Conservation (phyloP, 129 eudicot species). For the Artemisia annua region DNA sequence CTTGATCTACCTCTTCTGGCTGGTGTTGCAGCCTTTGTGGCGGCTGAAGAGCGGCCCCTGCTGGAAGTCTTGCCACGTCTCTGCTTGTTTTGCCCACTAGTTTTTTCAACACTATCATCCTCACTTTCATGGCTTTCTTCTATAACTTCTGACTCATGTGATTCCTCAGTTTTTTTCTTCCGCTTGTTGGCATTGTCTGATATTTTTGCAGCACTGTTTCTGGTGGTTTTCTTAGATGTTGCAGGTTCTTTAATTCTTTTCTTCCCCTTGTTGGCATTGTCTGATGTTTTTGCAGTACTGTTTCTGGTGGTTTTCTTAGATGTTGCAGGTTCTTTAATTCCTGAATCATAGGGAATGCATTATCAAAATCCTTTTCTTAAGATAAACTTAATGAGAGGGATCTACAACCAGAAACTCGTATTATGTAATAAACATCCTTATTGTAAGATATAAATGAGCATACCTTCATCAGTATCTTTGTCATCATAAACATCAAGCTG, state of each 20-base stretch:
- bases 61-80: slow-evolving; percentile 51
- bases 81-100: slow-evolving; percentile 20
- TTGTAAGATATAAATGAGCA: neutral
- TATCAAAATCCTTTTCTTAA: neutral
- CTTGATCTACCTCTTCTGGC: slow-evolving; percentile 55
- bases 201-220: slow-evolving; percentile 38
- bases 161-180: slow-evolving; percentile 41
- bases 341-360: neutral
- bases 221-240: too few species aligned
- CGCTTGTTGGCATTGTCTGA: slow-evolving; percentile 44
- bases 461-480: slow-evolving; percentile 61
- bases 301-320: neutral
- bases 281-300: slow-evolving; percentile 38
- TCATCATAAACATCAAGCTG: slow-evolving; percentile 90
- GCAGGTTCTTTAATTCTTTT: slow-evolving; percentile 27
- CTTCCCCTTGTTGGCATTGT: slow-evolving; percentile 46
- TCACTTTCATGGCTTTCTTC: slow-evolving; percentile 33
- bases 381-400: neutral
- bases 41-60: slow-evolving; percentile 52
- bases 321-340: slow-evolving; percentile 23
- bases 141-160: slow-evolving; percentile 58
- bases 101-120: slow-evolving; percentile 43
- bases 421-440: neutral
- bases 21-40: slow-evolving; percentile 20
- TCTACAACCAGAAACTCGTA: neutral